Conservation (phyloP, 2,329 filamentous ascomycete genomes). For the Aspergillus alliaceus region DNA sequence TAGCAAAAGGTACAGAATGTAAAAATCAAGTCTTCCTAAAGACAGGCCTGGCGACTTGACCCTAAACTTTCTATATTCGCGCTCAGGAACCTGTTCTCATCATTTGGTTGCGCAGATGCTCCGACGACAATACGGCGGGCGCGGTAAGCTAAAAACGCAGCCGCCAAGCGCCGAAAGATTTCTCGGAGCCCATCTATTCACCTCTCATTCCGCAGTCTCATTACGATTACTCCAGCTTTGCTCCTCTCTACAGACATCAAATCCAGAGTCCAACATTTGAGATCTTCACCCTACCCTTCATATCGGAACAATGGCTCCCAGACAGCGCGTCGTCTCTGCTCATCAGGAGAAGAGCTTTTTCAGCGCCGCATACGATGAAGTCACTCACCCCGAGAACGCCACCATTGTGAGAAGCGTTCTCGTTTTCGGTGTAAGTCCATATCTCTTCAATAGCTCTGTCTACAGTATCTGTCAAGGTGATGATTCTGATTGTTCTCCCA, state of each 20-base stretch:
- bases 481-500: constrained; percentile 13
- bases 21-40: background rate
- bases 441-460: too few species aligned
- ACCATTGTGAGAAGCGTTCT: constrained; percentile 67
- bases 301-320: constrained; percentile 60
- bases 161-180: constrained; percentile 36
- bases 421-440: constrained; percentile 68
- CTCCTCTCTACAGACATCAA: constrained; percentile 9
- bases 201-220: constrained; percentile 5
- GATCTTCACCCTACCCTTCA: constrained; percentile 2
- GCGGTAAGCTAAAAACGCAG: constrained; percentile 34
- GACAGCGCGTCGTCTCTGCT: constrained; percentile 57
- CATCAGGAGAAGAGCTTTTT: constrained; percentile 53
- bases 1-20: background rate
- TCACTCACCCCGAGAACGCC: constrained; percentile 68
- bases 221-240: constrained; percentile 1
- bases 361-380: constrained; percentile 58
- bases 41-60: background rate
- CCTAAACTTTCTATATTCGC: background rate
- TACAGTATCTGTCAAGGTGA: too few species aligned
- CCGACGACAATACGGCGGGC: constrained; percentile 27
- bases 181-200: constrained; percentile 22
- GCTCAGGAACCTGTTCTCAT: background rate
- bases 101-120: constrained; percentile 14
- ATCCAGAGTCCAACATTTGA: constrained; percentile 8